Conservation (phyloP, 805 yeast species). For the Pichia heedii region DNA sequence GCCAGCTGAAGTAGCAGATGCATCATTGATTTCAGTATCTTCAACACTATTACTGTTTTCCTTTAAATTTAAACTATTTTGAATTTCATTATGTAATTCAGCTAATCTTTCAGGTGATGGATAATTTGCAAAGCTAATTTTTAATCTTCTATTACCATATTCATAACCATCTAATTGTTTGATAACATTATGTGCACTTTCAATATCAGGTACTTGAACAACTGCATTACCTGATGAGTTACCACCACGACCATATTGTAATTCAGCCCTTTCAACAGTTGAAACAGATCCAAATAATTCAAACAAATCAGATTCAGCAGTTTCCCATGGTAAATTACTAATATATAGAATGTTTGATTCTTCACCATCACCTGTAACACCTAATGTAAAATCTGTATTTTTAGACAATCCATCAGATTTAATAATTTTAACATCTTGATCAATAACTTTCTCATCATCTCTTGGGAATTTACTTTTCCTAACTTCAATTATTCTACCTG, state of each 20-base stretch:
- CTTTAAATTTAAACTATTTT: neutral
- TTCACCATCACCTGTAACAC: slow-evolving; percentile 53
- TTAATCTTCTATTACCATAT: slow-evolving; percentile 74
- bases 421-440: slow-evolving; percentile 9
- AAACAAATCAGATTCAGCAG: slow-evolving; percentile 74
- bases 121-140: slow-evolving; percentile 53
- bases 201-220: slow-evolving; percentile 59
- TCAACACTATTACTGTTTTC: too few species aligned
- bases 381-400: slow-evolving; percentile 54
- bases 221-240: slow-evolving; percentile 81
- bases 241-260: slow-evolving; percentile 53
- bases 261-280: slow-evolving; percentile 63
- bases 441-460: slow-evolving; percentile 14
- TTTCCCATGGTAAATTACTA: slow-evolving; percentile 78
- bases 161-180: slow-evolving; percentile 66
- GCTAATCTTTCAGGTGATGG: slow-evolving; percentile 10
- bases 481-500: slow-evolving; percentile 73
- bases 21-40: neutral
- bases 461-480: slow-evolving; percentile 50
- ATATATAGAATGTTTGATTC: slow-evolving; percentile 58
- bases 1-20: neutral
- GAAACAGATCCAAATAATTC: slow-evolving; percentile 86
- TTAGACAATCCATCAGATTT: slow-evolving; percentile 17
- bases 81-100: slow-evolving; percentile 14
- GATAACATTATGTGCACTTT: slow-evolving; percentile 67